These are phyloP conservation scores for Nectriaceae sp. DNA, from an alignment of 2,329 filamentous ascomycete species.

Conservation along the genomic window DNA sequence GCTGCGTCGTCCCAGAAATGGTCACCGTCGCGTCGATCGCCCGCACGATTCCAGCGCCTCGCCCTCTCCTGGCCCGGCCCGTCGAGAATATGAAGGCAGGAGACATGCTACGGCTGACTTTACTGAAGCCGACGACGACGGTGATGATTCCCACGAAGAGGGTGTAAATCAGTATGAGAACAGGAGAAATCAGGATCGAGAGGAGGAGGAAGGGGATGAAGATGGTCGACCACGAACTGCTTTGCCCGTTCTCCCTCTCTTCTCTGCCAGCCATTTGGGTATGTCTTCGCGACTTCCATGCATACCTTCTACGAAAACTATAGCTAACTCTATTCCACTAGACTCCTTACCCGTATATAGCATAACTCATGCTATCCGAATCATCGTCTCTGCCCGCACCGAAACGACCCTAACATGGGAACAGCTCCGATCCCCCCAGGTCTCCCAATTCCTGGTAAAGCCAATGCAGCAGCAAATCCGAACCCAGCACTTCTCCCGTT, in stretches of 20 bases:
- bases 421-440: slow-evolving; percentile 90
- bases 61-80: slow-evolving; percentile 33
- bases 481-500: slow-evolving; percentile 78
- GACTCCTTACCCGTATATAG: slow-evolving; percentile 87
- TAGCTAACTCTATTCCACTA: slow-evolving; percentile 35
- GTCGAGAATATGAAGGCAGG: slow-evolving; percentile 28
- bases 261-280: slow-evolving; percentile 79
- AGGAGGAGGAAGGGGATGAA: slow-evolving; percentile 48
- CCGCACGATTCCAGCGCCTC: slow-evolving; percentile 31
- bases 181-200: slow-evolving; percentile 49
- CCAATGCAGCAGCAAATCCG: slow-evolving; percentile 91
- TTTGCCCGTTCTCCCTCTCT: slow-evolving; percentile 67
- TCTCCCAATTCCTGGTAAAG: slow-evolving; percentile 94
- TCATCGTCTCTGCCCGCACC: slow-evolving; percentile 79
- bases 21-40: slow-evolving; percentile 35
- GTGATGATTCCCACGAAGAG: slow-evolving; percentile 43
- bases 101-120: slow-evolving; percentile 65
- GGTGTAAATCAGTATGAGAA: slow-evolving; percentile 21
- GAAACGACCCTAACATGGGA: slow-evolving; percentile 95
- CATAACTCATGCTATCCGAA: slow-evolving; percentile 85
- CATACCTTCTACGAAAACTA: neutral
- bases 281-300: slow-evolving; percentile 18
- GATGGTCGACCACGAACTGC: slow-evolving; percentile 25
- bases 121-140: slow-evolving; percentile 62
- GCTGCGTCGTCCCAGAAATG: slow-evolving; percentile 35